phyloP scores from a whole-genome alignment of 805 yeast species.

The Barnettozyma siamensis region DNA sequence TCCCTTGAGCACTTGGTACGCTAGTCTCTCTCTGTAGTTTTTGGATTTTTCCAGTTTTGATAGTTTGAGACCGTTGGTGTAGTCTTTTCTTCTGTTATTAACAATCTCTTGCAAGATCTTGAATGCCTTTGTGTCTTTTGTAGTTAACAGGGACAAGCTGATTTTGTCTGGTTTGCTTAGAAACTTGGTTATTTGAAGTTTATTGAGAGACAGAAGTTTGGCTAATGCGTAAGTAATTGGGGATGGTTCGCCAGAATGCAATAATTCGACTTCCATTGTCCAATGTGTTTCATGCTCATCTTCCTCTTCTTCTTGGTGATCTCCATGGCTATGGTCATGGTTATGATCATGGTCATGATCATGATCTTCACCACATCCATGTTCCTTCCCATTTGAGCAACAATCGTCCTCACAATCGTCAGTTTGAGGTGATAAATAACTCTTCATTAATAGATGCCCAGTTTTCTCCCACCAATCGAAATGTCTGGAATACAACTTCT shows the following conservation, averaged over 20 bases:
- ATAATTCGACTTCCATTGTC: slow-evolving; percentile 38
- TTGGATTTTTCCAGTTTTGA: slow-evolving; percentile 13
- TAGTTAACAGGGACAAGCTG: slow-evolving; percentile 16
- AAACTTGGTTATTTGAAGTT: slow-evolving; percentile 25
- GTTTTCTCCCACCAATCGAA: slow-evolving; percentile 44
- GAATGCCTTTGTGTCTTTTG: slow-evolving; percentile 14
- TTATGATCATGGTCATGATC: slow-evolving; percentile 8
- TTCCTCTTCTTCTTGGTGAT: slow-evolving; percentile 7
- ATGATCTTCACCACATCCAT: slow-evolving; percentile 19
- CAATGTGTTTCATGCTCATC: slow-evolving; percentile 30
- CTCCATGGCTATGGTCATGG: not conserved
- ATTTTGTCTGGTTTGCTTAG: slow-evolving; percentile 15
- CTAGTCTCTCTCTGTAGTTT: slow-evolving; percentile 13
- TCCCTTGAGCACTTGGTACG: slow-evolving; percentile 7
- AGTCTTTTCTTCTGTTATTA: slow-evolving; percentile 13
- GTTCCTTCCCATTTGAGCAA: slow-evolving; percentile 8
- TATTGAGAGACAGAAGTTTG: slow-evolving; percentile 29
- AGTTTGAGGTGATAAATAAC: slow-evolving; percentile 9
- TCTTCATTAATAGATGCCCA: slow-evolving; percentile 33
- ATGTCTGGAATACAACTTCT: slow-evolving; percentile 31
- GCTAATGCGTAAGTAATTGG: slow-evolving; percentile 38
- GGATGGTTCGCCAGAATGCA: slow-evolving; percentile 39
- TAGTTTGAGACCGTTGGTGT: slow-evolving; percentile 8
- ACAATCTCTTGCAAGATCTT: slow-evolving; percentile 18
- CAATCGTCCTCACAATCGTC: slow-evolving; percentile 17